phyloP scores from a whole-genome alignment of 352 stramenopile genomes.

The Thraustochytrium sp. region DNA sequence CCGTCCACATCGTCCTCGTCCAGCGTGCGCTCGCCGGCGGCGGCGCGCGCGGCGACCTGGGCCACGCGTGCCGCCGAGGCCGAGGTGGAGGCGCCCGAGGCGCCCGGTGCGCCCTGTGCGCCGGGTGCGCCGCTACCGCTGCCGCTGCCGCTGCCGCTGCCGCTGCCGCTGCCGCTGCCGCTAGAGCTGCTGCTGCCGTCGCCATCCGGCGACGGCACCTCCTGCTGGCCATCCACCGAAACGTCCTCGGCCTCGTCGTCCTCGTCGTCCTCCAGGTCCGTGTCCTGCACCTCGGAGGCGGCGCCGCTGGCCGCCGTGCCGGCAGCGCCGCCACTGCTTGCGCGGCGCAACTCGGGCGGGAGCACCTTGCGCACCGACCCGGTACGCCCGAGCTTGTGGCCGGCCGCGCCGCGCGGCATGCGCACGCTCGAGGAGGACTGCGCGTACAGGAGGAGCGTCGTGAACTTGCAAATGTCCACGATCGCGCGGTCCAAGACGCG shows the following conservation, averaged over 20 bases:
- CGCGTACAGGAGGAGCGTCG: constrained; percentile 12
- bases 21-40: not conserved
- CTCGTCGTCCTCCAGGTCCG: not conserved
- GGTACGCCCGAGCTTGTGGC: not conserved
- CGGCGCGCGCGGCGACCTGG: not conserved
- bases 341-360: not conserved
- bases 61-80: not conserved
- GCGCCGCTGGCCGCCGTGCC: no score
- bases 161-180: no score
- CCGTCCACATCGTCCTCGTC: not conserved
- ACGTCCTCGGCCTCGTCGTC: constrained; percentile 3
- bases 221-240: no score
- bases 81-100: no score
- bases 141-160: no score
- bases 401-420: not conserved
- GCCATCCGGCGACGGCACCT: no score
- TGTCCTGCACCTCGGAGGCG: not conserved
- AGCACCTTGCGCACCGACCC: not conserved
- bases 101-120: no score
- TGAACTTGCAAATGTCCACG: constrained; percentile 41
- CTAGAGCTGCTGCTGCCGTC: no score
- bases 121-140: no score
- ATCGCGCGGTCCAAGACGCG: constrained; percentile 10
- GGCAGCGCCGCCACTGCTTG: not conserved
- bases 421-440: not conserved